These are phyloP conservation scores for Penicillium sp. DNA, from an alignment of 2,329 filamentous ascomycete genomes.

Conservation along the genomic window DNA sequence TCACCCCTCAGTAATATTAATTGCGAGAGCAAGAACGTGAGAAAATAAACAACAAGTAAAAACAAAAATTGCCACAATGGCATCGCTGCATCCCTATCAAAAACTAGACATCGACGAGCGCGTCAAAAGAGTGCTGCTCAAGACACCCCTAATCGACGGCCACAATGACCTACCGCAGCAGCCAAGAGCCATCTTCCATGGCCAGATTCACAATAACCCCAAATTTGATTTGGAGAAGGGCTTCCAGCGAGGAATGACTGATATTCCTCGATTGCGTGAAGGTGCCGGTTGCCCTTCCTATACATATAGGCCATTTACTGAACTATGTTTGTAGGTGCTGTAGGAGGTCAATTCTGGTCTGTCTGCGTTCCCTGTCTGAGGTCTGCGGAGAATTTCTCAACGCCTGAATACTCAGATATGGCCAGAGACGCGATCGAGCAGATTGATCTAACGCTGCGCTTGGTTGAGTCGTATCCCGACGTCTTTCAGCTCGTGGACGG, in stretches of 20 bases:
- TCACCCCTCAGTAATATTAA: no score
- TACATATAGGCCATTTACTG: not conserved
- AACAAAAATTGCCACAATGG: not conserved
- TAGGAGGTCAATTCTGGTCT: not conserved
- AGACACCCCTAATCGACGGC: not conserved
- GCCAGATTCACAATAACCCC: not conserved
- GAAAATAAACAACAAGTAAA: no score
- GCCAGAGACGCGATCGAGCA: not conserved
- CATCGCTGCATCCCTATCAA: not conserved
- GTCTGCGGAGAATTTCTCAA: not conserved
- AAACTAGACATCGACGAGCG: not conserved
- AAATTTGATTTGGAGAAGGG: not conserved
- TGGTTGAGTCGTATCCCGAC: not conserved
- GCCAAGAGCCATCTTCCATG: not conserved
- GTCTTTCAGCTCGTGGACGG: not conserved
- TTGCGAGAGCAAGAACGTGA: not conserved
- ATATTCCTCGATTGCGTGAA: not conserved
- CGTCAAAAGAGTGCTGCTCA: not conserved
- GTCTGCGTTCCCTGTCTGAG: not conserved
- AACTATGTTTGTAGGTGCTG: not conserved
- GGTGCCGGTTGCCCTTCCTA: not conserved
- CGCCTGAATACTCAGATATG: not conserved
- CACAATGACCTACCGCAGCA: not conserved
- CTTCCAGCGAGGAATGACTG: not conserved
- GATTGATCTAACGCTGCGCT: not conserved